These are phyloP conservation scores for Saxispiralis lemnorum DNA, from an alignment of 495 filamentous ascomycete genomes.

Conservation along the genomic window DNA sequence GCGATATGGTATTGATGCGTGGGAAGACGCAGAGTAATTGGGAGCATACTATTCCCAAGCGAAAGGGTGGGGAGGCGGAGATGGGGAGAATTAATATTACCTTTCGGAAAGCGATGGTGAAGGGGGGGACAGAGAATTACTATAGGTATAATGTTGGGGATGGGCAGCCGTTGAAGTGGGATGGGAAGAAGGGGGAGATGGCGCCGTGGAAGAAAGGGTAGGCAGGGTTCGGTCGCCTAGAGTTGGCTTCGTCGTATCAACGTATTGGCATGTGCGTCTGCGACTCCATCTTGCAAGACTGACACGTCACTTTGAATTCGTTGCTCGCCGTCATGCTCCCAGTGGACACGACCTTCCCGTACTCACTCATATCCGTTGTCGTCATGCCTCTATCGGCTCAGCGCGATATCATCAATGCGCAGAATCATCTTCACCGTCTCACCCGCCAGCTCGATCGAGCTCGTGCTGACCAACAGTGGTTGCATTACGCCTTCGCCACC, in stretches of 20 bases:
- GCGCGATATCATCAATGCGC: slow-evolving; percentile 86
- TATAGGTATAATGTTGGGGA: slow-evolving; percentile 58
- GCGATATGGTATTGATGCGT: slow-evolving; percentile 59
- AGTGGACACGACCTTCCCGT: not conserved
- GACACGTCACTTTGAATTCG: too few species aligned
- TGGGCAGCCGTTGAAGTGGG: slow-evolving; percentile 46
- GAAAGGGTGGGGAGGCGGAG: slow-evolving; percentile 36
- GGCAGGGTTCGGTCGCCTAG: not conserved
- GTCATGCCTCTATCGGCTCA: slow-evolving; percentile 20
- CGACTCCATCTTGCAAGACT: not conserved
- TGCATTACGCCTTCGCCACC: slow-evolving; percentile 93
- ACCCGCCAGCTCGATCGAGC: slow-evolving; percentile 85
- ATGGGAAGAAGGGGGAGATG: slow-evolving; percentile 38
- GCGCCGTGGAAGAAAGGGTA: slow-evolving; percentile 22
- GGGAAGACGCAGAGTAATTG: slow-evolving; percentile 51
- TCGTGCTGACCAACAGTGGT: slow-evolving; percentile 87
- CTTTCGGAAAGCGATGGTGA: slow-evolving; percentile 45
- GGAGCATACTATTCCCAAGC: slow-evolving; percentile 61
- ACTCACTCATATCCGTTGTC: not conserved
- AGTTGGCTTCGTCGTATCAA: too few species aligned
- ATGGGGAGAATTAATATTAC: slow-evolving; percentile 60
- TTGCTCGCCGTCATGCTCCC: too few species aligned
- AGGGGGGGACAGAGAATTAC: slow-evolving; percentile 53
- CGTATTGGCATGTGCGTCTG: too few species aligned
- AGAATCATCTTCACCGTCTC: slow-evolving; percentile 99